Conservation (phyloP, 2,329 filamentous ascomycete species). For the Venturia effusa region DNA sequence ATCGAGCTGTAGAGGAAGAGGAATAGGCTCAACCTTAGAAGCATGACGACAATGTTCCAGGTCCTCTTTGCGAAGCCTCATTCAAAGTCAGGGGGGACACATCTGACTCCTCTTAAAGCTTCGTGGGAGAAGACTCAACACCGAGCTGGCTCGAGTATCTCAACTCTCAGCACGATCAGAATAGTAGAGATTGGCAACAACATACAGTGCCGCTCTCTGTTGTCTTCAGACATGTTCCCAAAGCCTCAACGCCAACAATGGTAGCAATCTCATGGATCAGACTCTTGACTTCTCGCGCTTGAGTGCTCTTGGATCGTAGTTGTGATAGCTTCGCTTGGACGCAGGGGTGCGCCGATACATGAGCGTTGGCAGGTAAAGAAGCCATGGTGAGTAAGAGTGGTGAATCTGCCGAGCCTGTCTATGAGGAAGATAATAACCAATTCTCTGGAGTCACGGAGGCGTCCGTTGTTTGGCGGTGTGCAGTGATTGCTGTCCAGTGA, state of each 20-base stretch:
- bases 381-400: background rate
- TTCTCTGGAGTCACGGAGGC: background rate
- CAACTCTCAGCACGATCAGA: background rate
- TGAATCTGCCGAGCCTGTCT: background rate
- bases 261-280: slow-evolving; percentile 79
- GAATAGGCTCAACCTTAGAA: too few relatives aligned
- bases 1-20: too few relatives aligned
- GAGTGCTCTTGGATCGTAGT: slow-evolving; percentile 62
- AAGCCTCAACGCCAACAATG: slow-evolving; percentile 73
- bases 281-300: slow-evolving; percentile 64
- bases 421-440: background rate
- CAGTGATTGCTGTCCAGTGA: background rate
- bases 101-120: background rate
- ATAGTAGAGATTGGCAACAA: slow-evolving; percentile 13
- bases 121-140: background rate
- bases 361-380: slow-evolving; percentile 43
- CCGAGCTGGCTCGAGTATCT: background rate
- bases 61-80: too few relatives aligned
- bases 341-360: slow-evolving; percentile 79
- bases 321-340: slow-evolving; percentile 81
- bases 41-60: too few relatives aligned
- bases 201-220: slow-evolving; percentile 53
- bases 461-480: background rate
- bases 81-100: too few relatives aligned
- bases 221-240: slow-evolving; percentile 51